Percentiles rank a stretch among this genome's conserved stretches.
phyloP scores from a whole-genome alignment of 257 asterid species.

The Solanum dulcamara region DNA sequence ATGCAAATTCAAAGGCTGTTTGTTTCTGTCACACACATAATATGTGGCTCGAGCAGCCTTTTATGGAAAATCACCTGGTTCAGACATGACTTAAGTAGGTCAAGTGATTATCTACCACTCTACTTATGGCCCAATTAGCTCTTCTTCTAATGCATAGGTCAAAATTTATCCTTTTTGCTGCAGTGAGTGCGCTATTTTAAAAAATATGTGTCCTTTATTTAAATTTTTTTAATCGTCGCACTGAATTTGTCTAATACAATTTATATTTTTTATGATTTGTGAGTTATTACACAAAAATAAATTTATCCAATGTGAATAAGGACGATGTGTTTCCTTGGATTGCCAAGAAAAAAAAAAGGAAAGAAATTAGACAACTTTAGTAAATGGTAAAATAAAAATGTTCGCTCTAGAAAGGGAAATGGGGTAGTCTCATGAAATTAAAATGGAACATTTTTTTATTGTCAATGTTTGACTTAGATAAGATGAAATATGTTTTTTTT shows the following conservation, averaged over 20 bases:
- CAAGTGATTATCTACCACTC: background rate
- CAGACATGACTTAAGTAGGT: background rate
- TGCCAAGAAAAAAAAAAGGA: background rate
- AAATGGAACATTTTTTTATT: background rate
- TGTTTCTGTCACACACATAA: too few species aligned
- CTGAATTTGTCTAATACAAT: background rate
- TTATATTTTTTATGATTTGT: background rate
- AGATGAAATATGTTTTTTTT: background rate
- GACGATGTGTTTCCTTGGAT: background rate
- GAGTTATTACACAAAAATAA: background rate
- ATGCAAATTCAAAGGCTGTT: too few species aligned
- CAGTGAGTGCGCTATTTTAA: fast-evolving
- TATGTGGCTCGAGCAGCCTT: too few species aligned
- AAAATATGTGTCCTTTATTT: too few species aligned
- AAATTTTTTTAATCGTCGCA: too few species aligned
- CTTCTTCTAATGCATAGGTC: background rate
- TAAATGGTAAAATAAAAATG: background rate
- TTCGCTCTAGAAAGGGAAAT: background rate
- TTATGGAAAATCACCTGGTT: too few species aligned
- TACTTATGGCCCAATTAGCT: background rate
- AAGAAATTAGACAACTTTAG: background rate
- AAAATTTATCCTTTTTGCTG: background rate
- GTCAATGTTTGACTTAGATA: background rate
- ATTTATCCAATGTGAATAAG: background rate
- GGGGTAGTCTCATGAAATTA: background rate